Evolutionary conservation across 495 filamentous ascomycete species (phyloP), one percentile per base, ranked within the genome.

Genomic region (Saxophila tyrrhenica): DNA sequence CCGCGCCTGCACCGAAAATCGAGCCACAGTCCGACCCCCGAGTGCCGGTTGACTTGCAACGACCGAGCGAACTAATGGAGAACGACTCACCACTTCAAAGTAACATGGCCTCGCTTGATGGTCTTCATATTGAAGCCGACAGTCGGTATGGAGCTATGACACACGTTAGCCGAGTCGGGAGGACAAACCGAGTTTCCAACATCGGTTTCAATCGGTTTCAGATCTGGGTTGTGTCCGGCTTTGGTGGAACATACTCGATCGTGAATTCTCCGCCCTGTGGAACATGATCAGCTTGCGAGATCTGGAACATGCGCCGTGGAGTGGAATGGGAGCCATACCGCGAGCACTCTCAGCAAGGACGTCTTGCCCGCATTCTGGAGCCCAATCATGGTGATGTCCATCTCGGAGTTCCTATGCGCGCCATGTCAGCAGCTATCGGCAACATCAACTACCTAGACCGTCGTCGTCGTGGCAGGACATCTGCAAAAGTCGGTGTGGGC

Each of bases 341-440:
- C 89, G 56, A 98, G 73, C 55, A 98, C 92, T 51, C 91, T 79
- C 67, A 97, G 76, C 66, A 98, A 70, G 32, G 91, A 96, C 46
- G 92, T 97, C 72, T 98, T 98, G 57, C 92, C 92, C 50, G 92
- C 92, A 73, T 98, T 98, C 68, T 98, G 92, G 68, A 98, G 74
- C 22, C 92, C 92, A 74, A 98, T 94, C 88, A 98, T 95, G 57
- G 92, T 98, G 69, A 98, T 88, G 69, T 98, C 91, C 88, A 98
- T 95, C 77, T 98, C 92, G 39, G 88, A 95, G 55, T 90, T 87
- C 92, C 92, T 98, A 62, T 32, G 51, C 32, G 29, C 39, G 52
- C 58, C 49, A 46, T 62, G 43, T 56, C 50, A 65, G 62, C 60
- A 63, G 45, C n/a, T 21, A 44, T 44, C 16, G 17, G 7, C 16